Conservation (phyloP, 129 eudicot genomes). For the Artemisia argyi region DNA sequence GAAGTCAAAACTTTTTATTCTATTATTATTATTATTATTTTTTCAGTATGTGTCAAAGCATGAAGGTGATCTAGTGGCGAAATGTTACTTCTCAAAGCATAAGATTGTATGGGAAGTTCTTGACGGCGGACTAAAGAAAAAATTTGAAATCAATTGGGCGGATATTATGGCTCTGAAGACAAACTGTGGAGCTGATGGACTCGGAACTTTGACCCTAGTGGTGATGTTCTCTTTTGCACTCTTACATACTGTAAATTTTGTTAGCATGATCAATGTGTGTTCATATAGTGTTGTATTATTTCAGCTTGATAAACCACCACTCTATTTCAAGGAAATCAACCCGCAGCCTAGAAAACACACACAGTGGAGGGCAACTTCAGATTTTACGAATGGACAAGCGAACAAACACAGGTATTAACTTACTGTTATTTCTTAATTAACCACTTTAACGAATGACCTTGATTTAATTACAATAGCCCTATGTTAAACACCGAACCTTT, state of each 20-base stretch:
- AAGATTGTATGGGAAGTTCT: slow-evolving; percentile 97
- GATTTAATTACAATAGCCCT: not conserved
- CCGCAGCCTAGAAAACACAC: slow-evolving; percentile 97
- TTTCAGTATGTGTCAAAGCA: slow-evolving; percentile 73
- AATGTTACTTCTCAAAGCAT: slow-evolving; percentile 90
- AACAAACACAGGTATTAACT: slow-evolving; percentile 53
- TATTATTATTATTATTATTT: too few species aligned
- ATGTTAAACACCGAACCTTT: too few species aligned
- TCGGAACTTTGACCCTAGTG: slow-evolving; percentile 68
- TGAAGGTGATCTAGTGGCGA: slow-evolving; percentile 89
- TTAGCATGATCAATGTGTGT: slow-evolving; percentile 3
- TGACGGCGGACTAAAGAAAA: slow-evolving; percentile 81
- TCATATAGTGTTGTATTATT: slow-evolving; percentile 14
- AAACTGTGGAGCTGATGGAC: slow-evolving; percentile 53
- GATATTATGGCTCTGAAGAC: slow-evolving; percentile 76
- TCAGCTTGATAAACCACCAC: slow-evolving; percentile 75
- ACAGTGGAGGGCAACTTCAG: slow-evolving; percentile 71
- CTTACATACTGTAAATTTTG: not conserved
- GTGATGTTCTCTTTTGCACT: slow-evolving; percentile 33
- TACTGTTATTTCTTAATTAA: slow-evolving; percentile 6
- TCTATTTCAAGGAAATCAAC: slow-evolving; percentile 73
- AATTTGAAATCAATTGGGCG: slow-evolving; percentile 91
- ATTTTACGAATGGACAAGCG: slow-evolving; percentile 85
- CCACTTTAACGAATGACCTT: not conserved
- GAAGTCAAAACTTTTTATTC: slow-evolving; percentile 7